Evolutionary conservation across 192 early-diverging fungal species (phyloP).

Genomic region (Bifiguratus adelaidae): DNA sequence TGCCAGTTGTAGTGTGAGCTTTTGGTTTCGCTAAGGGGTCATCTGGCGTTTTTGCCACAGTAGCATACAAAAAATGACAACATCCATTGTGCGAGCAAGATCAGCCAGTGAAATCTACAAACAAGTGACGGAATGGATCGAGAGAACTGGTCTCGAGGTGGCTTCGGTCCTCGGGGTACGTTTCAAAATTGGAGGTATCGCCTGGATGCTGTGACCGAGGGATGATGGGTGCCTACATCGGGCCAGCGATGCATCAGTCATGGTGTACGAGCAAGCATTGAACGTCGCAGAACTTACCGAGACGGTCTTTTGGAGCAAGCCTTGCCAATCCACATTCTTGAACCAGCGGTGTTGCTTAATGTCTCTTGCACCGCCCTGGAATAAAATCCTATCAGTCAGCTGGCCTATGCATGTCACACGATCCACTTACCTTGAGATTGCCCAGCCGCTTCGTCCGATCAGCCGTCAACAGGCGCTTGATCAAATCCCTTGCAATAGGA

Average conservation of each 20-base stretch:
- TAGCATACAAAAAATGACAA: too few relatives aligned
- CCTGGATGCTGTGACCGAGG: conserved; percentile 82
- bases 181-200: conserved; percentile 97
- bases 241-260: not conserved
- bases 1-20: conserved; percentile 73
- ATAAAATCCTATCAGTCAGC: not conserved
- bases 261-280: not conserved
- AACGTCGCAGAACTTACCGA: conserved; percentile 11
- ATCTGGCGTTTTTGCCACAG: too few relatives aligned
- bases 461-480: conserved; percentile 82
- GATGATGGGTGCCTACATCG: conserved; percentile 67
- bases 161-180: conserved; percentile 81
- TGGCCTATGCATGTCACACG: not conserved
- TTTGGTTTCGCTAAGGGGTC: conserved; percentile 70
- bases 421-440: conserved; percentile 56
- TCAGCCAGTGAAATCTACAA: conserved; percentile 69
- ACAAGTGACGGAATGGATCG: conserved; percentile 77
- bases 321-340: conserved; percentile 84
- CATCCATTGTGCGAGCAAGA: too few relatives aligned
- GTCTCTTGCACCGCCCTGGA: conserved; percentile 76
- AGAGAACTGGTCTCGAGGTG: conserved; percentile 12
- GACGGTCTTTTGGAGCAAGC: conserved; percentile 63
- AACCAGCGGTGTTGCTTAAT: conserved; percentile 96
- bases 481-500: conserved; percentile 73
- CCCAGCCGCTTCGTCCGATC: conserved; percentile 91